Evolutionary conservation across 2,329 filamentous ascomycete genomes (phyloP).

Genomic region (Epichloe elymi): DNA sequence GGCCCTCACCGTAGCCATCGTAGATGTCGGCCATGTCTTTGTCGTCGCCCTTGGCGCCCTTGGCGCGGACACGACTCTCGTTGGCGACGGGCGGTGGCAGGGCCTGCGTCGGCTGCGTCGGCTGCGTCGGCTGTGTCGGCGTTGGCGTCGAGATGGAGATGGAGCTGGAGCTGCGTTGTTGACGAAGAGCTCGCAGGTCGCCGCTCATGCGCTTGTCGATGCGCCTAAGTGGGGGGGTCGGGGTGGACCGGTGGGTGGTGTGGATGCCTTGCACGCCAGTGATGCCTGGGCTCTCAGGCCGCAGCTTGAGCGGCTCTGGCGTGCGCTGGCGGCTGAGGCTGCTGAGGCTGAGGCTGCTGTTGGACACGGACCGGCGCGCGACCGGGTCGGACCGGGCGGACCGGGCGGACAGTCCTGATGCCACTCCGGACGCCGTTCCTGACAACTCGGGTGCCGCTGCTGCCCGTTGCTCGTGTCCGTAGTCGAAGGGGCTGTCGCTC

Average conservation of each 20-base stretch:
- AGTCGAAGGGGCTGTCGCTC: conserved; percentile 4
- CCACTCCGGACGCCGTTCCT: neutral
- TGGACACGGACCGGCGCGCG: conserved; percentile 35
- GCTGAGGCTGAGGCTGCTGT: conserved; percentile 34
- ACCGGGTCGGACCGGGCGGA: conserved; percentile 13
- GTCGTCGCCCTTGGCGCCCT: conserved; percentile 17
- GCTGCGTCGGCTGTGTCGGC: neutral
- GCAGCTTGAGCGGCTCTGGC: conserved; percentile 39
- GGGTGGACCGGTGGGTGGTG: conserved; percentile 10
- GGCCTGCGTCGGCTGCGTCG: neutral
- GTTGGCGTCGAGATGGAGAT: neutral
- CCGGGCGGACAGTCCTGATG: conserved; percentile 4
- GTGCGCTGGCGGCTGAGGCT: conserved; percentile 35
- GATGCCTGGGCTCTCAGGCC: conserved; percentile 51
- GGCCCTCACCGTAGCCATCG: conserved; percentile 87
- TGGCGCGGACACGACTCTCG: conserved; percentile 68
- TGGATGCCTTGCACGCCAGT: conserved; percentile 19
- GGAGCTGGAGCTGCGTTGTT: conserved; percentile 18
- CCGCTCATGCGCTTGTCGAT: conserved; percentile 57
- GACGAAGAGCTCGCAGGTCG: conserved; percentile 43
- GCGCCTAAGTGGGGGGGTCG: conserved; percentile 58
- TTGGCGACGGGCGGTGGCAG: conserved; percentile 59
- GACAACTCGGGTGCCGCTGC: conserved; percentile 1
- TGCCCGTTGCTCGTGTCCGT: neutral
- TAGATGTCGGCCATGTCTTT: conserved; percentile 88